Evolutionary conservation across 2,329 filamentous ascomycete genomes (phyloP).

Genomic region (Xylariaceae sp.): DNA sequence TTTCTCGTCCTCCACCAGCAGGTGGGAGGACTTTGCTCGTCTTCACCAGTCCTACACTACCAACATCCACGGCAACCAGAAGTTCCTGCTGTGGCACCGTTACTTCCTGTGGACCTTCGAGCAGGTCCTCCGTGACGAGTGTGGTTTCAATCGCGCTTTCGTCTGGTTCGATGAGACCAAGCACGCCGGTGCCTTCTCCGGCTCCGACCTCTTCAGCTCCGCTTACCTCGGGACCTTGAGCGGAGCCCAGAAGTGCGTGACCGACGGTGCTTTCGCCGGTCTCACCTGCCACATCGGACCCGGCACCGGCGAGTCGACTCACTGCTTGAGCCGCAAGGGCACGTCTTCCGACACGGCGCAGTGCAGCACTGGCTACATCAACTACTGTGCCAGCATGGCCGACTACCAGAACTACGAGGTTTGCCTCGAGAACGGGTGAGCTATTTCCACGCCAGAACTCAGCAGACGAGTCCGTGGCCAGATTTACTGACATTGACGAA

Average conservation of each 20-base stretch:
- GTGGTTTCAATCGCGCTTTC: slow-evolving; percentile 12
- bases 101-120: slow-evolving; percentile 15
- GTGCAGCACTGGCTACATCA: slow-evolving; percentile 13
- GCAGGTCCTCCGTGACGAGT: slow-evolving; percentile 15
- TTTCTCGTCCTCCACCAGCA: slow-evolving; percentile 10
- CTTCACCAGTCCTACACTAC: slow-evolving; percentile 16
- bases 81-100: slow-evolving; percentile 17
- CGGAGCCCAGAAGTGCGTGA: slow-evolving; percentile 10
- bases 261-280: slow-evolving; percentile 13
- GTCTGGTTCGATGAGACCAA: slow-evolving; percentile 20
- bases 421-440: slow-evolving; percentile 18
- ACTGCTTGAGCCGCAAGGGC: slow-evolving; percentile 14
- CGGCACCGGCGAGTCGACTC: slow-evolving; percentile 7
- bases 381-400: slow-evolving; percentile 8
- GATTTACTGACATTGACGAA: slow-evolving; percentile 1
- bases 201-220: slow-evolving; percentile 12
- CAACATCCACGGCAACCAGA: slow-evolving; percentile 15
- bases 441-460: not conserved
- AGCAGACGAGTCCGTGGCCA: not conserved
- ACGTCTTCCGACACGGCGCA: slow-evolving; percentile 10
- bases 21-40: slow-evolving; percentile 16
- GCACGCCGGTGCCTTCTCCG: slow-evolving; percentile 13
- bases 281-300: slow-evolving; percentile 13
- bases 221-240: slow-evolving; percentile 12
- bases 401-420: slow-evolving; percentile 16